A percentile compares a stretch with the other conserved stretches of the same genome.
These are phyloP conservation scores for Austroboletus novae-zelandiae DNA, from an alignment of 1,284 basidiomycete species.

Conservation along the genomic window DNA sequence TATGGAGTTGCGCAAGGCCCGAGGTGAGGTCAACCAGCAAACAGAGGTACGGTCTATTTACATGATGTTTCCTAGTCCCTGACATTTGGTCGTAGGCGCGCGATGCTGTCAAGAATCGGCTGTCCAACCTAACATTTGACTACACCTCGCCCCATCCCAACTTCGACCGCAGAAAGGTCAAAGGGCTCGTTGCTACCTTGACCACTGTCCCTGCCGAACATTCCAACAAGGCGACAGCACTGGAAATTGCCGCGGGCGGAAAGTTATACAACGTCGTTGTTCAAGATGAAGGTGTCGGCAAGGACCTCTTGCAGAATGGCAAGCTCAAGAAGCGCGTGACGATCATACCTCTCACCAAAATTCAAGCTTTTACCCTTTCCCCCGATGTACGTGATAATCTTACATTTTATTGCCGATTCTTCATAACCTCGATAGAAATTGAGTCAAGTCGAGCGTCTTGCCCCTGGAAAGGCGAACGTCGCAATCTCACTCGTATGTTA, in stretches of 20 bases:
- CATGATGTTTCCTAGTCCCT: neutral
- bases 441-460: conserved; percentile 70
- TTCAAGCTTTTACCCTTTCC: conserved; percentile 47
- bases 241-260: conserved; percentile 91
- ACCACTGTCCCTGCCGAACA: conserved; percentile 73
- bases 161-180: conserved; percentile 88
- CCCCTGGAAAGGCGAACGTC: conserved; percentile 80
- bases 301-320: conserved; percentile 82
- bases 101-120: conserved; percentile 66
- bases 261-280: conserved; percentile 96
- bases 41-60: conserved; percentile 55
- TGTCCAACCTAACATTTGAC: conserved; percentile 80
- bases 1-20: conserved; percentile 53
- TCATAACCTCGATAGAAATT: conserved; percentile 59
- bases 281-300: conserved; percentile 86
- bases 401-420: neutral
- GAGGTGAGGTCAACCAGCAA: conserved; percentile 56
- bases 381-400: conserved; percentile 44
- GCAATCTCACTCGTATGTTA: conserved; percentile 89
- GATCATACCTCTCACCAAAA: conserved; percentile 93
- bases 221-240: conserved; percentile 81
- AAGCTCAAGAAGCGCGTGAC: conserved; percentile 88
- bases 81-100: conserved; percentile 51
- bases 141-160: conserved; percentile 77
- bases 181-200: conserved; percentile 89